Percentiles rank a stretch among this genome's conserved stretches.
Evolutionary conservation across 257 asterid species (phyloP).

Genomic region (Salvia hispanica): DNA sequence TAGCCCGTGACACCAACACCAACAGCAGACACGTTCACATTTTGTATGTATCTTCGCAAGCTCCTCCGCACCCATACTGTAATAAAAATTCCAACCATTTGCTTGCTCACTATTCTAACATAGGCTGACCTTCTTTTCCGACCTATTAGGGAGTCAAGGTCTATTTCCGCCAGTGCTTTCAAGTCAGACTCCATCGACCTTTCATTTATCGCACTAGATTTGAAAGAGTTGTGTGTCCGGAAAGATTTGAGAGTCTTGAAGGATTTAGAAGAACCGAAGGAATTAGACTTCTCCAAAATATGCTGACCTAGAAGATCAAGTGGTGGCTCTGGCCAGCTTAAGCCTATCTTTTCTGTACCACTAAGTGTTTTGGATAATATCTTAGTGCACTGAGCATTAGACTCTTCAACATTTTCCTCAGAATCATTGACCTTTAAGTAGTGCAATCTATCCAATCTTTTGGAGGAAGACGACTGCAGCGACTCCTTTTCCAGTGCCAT

Average conservation of each 20-base stretch:
- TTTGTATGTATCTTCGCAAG: conserved; percentile 78
- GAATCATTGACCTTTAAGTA: conserved; percentile 52
- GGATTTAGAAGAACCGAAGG: conserved; percentile 54
- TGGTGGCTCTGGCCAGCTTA: conserved; percentile 96
- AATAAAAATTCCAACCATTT: conserved; percentile 88
- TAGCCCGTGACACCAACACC: conserved; percentile 99
- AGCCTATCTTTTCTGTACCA: conserved; percentile 78
- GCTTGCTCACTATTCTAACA: conserved; percentile 93
- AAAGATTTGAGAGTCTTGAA: conserved; percentile 59
- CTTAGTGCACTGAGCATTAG: conserved; percentile 36
- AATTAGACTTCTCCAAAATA: conserved; percentile 55
- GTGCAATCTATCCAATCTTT: conserved; percentile 50
- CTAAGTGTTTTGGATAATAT: conserved; percentile 54
- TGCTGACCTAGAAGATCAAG: conserved; percentile 61
- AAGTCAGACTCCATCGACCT: conserved; percentile 44
- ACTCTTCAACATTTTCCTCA: conserved; percentile 45
- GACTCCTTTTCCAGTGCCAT: conserved; percentile 36
- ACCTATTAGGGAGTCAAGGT: conserved; percentile 71
- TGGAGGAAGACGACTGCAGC: conserved; percentile 54
- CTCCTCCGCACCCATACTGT: conserved; percentile 91
- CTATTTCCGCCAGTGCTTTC: conserved; percentile 57
- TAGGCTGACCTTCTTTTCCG: conserved; percentile 74
- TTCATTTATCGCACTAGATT: conserved; percentile 36
- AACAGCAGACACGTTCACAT: conserved; percentile 77
- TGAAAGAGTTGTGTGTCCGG: conserved; percentile 58